phyloP scores from a whole-genome alignment of 495 filamentous ascomycete species.

The Filosporella fistucella region DNA sequence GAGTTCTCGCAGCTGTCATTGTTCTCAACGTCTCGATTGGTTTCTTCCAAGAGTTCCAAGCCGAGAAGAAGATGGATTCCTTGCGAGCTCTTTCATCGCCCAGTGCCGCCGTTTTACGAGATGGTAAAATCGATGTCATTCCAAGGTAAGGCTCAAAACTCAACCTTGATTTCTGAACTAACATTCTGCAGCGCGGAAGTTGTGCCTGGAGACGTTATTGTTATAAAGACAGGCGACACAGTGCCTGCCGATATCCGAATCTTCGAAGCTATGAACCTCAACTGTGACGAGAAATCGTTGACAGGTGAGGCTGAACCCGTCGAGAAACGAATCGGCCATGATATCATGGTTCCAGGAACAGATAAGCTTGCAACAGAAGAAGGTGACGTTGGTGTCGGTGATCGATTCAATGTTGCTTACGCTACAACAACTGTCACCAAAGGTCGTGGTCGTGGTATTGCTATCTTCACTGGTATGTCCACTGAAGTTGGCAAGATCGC shows the following conservation, averaged over 20 bases:
- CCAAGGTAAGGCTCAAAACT: slow-evolving; percentile 44
- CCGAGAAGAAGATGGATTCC: slow-evolving; percentile 84
- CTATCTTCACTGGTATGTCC: slow-evolving; percentile 68
- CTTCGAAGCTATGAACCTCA: slow-evolving; percentile 76
- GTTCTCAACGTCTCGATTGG: slow-evolving; percentile 73
- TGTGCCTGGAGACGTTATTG: slow-evolving; percentile 77
- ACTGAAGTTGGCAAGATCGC: slow-evolving; percentile 88
- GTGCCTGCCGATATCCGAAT: slow-evolving; percentile 74
- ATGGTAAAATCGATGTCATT: slow-evolving; percentile 59
- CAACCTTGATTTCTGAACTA: slow-evolving; percentile 5
- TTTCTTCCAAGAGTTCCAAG: slow-evolving; percentile 79
- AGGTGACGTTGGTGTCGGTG: slow-evolving; percentile 54
- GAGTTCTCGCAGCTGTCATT: slow-evolving; percentile 78
- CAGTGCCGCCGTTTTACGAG: slow-evolving; percentile 69
- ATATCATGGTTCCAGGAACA: slow-evolving; percentile 29
- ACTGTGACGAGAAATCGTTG: slow-evolving; percentile 63
- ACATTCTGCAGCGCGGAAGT: slow-evolving; percentile 53
- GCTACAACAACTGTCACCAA: slow-evolving; percentile 64
- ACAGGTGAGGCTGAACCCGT: slow-evolving; percentile 71
- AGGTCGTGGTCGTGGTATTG: slow-evolving; percentile 63
- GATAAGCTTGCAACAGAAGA: slow-evolving; percentile 29
- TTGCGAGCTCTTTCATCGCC: slow-evolving; percentile 74
- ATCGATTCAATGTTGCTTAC: slow-evolving; percentile 67
- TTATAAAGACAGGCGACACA: slow-evolving; percentile 79
- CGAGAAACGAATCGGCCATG: slow-evolving; percentile 30